A percentile compares a stretch with the other conserved stretches of the same genome.
These are phyloP conservation scores for Komagataea norvegica DNA, from an alignment of 1,139 yeast genomes.

Conservation along the genomic window DNA sequence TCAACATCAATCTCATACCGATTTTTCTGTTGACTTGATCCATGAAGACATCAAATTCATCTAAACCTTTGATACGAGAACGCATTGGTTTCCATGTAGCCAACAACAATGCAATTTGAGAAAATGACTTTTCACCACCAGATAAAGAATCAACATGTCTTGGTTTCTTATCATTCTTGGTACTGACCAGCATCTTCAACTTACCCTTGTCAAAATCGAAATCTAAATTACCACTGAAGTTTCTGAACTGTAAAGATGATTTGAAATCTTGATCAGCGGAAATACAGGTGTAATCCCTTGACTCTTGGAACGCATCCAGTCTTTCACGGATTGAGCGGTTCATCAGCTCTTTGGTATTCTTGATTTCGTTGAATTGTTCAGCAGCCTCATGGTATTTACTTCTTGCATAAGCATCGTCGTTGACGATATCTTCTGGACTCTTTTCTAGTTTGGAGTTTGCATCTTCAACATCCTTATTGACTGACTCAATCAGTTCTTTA, in stretches of 20 bases:
- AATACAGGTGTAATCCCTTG: constrained; percentile 39
- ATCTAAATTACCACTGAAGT: constrained; percentile 66
- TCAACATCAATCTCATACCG: constrained; percentile 70
- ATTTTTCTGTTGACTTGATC: constrained; percentile 85
- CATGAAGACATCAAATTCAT: constrained; percentile 98
- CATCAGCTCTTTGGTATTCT: constrained; percentile 17
- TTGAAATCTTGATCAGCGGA: constrained; percentile 52
- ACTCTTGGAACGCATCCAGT: constrained; percentile 44
- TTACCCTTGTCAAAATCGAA: constrained; percentile 54
- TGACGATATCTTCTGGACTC: constrained; percentile 38
- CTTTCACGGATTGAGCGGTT: constrained; percentile 43
- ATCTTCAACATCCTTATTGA: constrained; percentile 31
- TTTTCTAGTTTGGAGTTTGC: constrained; percentile 40
- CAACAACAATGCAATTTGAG: constrained; percentile 81
- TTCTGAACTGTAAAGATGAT: constrained; percentile 58
- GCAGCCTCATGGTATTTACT: constrained; percentile 33
- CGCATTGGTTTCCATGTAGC: constrained; percentile 95
- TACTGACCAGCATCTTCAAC: constrained; percentile 51
- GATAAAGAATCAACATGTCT: constrained; percentile 81
- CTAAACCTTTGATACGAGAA: constrained; percentile 81
- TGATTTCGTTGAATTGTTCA: constrained; percentile 28
- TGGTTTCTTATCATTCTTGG: constrained; percentile 51
- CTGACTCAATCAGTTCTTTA: constrained; percentile 31
- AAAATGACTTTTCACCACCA: constrained; percentile 95
- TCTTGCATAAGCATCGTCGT: constrained; percentile 34